phyloP scores from a whole-genome alignment of 2,329 filamentous ascomycete genomes.

The Cladorrhinum sp. region DNA sequence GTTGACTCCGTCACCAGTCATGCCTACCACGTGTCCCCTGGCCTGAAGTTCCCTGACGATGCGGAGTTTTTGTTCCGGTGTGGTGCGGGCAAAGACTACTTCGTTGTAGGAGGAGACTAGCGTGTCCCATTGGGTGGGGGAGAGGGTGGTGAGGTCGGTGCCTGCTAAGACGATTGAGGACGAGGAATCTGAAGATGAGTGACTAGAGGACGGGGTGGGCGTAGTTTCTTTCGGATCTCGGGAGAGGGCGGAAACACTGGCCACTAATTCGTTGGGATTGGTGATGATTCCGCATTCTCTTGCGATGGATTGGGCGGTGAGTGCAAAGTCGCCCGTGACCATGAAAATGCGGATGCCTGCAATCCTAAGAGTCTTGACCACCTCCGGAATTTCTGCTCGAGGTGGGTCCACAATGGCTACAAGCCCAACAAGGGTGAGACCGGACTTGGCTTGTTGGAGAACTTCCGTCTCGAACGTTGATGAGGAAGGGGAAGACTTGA shows the following conservation, averaged over 20 bases:
- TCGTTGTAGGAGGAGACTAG: slow-evolving; percentile 62
- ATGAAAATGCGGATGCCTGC: slow-evolving; percentile 77
- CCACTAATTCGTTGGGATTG: slow-evolving; percentile 36
- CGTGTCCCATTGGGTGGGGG: slow-evolving; percentile 65
- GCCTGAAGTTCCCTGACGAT: slow-evolving; percentile 74
- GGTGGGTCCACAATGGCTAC: slow-evolving; percentile 77
- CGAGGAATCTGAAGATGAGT: too few relatives aligned
- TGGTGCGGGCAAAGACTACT: slow-evolving; percentile 73
- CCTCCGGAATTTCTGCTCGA: slow-evolving; percentile 66
- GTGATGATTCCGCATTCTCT: slow-evolving; percentile 69
- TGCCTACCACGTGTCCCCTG: slow-evolving; percentile 66
- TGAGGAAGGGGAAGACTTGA: slow-evolving; percentile 42
- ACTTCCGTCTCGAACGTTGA: slow-evolving; percentile 56
- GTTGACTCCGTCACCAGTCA: slow-evolving; percentile 86
- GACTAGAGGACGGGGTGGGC: too few relatives aligned
- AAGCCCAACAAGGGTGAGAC: slow-evolving; percentile 68
- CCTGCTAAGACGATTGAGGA: too few relatives aligned
- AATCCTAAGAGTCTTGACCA: slow-evolving; percentile 62
- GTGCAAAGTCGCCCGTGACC: slow-evolving; percentile 74
- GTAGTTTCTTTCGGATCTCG: too few relatives aligned
- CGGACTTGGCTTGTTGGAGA: slow-evolving; percentile 49
- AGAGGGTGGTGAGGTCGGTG: too few relatives aligned
- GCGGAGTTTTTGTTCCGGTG: slow-evolving; percentile 74
- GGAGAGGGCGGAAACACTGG: too few relatives aligned
- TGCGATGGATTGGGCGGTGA: slow-evolving; percentile 72